These are phyloP conservation scores for Medicago lupulina DNA, from an alignment of 306 rosid species.

Conservation along the genomic window DNA sequence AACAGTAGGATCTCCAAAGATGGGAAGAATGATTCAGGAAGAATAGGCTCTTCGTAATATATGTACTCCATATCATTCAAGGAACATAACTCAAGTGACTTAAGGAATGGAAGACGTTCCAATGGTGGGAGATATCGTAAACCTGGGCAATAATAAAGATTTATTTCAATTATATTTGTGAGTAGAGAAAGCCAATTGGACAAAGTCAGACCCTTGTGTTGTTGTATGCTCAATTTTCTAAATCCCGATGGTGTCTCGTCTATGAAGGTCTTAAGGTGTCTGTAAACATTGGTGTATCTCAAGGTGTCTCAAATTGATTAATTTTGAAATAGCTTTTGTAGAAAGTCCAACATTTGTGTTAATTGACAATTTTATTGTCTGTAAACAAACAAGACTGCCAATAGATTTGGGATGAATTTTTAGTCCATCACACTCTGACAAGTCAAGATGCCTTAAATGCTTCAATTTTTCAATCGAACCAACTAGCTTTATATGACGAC, in stretches of 20 bases:
- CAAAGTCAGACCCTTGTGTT: neutral
- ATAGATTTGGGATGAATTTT: neutral
- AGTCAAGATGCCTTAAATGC: neutral
- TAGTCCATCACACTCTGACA: accelerated
- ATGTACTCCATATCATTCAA: neutral
- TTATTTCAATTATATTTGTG: neutral
- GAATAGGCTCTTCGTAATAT: neutral
- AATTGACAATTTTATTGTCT: neutral
- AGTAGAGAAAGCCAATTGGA: constrained; percentile 30
- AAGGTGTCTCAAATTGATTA: constrained; percentile 4
- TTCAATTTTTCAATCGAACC: neutral
- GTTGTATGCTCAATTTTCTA: neutral
- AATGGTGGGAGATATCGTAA: constrained; percentile 20
- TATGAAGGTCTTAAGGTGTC: neutral
- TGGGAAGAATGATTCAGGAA: neutral
- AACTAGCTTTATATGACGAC: neutral
- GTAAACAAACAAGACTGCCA: neutral
- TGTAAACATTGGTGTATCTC: too few relatives aligned
- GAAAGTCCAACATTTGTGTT: neutral
- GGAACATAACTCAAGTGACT: neutral
- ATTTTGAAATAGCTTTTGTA: neutral
- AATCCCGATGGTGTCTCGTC: neutral
- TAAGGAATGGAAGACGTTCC: constrained; percentile 26
- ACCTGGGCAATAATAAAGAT: accelerated
- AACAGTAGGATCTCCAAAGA: too few relatives aligned